Conservation (phyloP, 2,329 filamentous ascomycete species). For the Colletotrichum noveboracense region DNA sequence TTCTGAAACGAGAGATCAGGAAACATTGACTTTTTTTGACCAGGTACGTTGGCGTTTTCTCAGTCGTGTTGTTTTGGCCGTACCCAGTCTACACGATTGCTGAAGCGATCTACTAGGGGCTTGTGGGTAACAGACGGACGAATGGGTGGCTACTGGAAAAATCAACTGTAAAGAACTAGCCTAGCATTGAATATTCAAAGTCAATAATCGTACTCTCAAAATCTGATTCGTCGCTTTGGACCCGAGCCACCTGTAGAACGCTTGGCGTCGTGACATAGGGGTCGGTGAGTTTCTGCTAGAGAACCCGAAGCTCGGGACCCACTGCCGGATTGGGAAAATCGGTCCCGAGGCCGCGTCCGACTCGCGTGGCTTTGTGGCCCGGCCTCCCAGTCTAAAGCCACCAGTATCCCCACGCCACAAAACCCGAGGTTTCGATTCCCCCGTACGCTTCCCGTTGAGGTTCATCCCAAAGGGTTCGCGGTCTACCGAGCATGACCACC, state of each 20-base stretch:
- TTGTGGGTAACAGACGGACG: not conserved
- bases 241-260: not conserved
- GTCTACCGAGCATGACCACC: not conserved
- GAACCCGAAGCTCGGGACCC: not conserved
- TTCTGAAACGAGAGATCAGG: not conserved
- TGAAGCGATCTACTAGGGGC: not conserved
- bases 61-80: not conserved
- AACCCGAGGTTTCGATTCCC: not conserved
- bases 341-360: not conserved
- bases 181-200: not conserved
- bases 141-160: not conserved
- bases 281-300: not conserved
- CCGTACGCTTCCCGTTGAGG: not conserved
- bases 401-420: not conserved
- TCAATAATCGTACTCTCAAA: not conserved
- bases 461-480: not conserved
- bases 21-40: not conserved
- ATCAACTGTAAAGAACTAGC: not conserved
- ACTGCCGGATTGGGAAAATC: not conserved
- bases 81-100: not conserved
- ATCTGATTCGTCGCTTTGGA: not conserved
- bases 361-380: not conserved
- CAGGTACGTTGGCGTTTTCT: not conserved
- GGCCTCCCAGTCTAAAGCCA: not conserved
- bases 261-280: not conserved